Evolutionary conservation across 345 rosid species (phyloP).

Genomic region (Rhodamnia argentea): DNA sequence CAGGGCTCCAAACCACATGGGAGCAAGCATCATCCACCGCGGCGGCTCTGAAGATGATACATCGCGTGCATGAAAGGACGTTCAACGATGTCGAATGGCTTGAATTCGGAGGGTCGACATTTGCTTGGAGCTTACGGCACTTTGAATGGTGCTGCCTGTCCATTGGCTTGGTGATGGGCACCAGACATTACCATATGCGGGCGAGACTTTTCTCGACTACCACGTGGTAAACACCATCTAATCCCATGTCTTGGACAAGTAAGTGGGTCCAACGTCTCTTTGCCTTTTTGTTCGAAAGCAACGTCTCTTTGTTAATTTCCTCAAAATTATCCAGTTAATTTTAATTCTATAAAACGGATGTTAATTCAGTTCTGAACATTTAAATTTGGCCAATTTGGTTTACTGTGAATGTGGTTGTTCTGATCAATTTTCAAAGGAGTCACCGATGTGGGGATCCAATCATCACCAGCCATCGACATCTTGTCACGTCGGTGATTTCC

Average conservation of each 20-base stretch:
- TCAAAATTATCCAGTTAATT: too few species aligned
- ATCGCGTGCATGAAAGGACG: background rate
- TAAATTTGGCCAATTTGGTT: too few species aligned
- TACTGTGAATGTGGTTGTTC: too few species aligned
- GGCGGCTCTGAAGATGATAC: too few species aligned
- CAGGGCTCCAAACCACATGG: background rate
- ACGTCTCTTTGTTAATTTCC: too few species aligned
- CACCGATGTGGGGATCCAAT: too few species aligned
- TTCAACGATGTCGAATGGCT: background rate
- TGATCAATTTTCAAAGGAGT: too few species aligned
- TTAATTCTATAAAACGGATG: too few species aligned
- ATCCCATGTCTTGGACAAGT: accelerated
- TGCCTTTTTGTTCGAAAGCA: too few species aligned
- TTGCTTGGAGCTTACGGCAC: background rate
- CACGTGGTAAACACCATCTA: background rate
- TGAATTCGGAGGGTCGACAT: background rate
- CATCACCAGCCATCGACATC: too few species aligned
- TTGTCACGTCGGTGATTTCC: too few species aligned
- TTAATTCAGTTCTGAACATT: too few species aligned
- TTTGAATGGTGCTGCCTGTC: background rate
- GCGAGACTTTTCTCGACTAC: background rate
- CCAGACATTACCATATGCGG: background rate
- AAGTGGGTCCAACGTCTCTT: background rate
- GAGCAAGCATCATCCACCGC: background rate
- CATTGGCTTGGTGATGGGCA: background rate